These are phyloP conservation scores for Bipolaris bicolor DNA, from an alignment of 2,329 filamentous ascomycete species.

Conservation along the genomic window DNA sequence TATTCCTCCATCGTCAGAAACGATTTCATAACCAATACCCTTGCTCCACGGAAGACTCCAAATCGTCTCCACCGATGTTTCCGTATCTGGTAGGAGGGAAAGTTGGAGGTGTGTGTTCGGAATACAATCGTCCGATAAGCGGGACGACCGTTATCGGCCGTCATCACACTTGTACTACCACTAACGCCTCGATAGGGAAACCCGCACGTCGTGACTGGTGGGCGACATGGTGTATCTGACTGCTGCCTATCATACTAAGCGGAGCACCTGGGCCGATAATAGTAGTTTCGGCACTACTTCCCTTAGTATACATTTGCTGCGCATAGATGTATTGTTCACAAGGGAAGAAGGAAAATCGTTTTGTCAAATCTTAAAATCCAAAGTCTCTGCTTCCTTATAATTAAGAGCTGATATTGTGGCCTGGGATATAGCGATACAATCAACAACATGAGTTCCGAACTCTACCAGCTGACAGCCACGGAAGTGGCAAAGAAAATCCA, in stretches of 20 bases:
- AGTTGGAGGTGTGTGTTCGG: too few relatives aligned
- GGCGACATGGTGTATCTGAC: background rate
- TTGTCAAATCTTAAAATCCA: too few relatives aligned
- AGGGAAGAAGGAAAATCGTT: background rate
- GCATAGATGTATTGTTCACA: background rate
- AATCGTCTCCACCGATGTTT: background rate
- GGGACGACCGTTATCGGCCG: constrained; percentile 10
- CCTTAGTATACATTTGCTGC: background rate
- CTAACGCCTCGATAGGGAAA: constrained; percentile 4
- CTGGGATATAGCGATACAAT: background rate
- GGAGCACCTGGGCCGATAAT: background rate
- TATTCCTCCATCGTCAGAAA: background rate
- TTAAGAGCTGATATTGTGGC: too few relatives aligned
- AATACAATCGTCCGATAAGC: constrained; percentile 4
- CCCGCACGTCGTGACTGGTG: background rate
- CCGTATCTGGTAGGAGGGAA: background rate
- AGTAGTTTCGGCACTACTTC: too few relatives aligned
- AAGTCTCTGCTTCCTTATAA: background rate
- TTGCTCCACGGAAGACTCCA: background rate
- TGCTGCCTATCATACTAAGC: constrained; percentile 1
- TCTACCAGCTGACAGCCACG: constrained; percentile 31
- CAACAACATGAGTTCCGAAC: constrained; percentile 10
- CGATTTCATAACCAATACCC: background rate
- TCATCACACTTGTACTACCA: background rate
- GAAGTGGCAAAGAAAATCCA: constrained; percentile 32